Evolutionary conservation across 2,329 filamentous ascomycete species (phyloP).

Genomic region (Penicillium sp.): DNA sequence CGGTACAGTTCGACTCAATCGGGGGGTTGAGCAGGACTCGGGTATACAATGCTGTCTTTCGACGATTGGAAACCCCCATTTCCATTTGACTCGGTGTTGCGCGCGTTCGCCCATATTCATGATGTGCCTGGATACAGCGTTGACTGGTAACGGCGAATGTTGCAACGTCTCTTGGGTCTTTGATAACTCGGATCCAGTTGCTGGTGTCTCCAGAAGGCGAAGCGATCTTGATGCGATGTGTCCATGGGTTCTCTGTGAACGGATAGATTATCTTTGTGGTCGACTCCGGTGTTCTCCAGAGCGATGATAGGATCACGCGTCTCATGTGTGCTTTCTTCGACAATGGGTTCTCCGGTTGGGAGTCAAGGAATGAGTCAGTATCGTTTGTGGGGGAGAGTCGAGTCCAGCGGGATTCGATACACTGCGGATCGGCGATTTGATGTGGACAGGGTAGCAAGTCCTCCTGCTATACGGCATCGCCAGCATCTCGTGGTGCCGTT

Average conservation of each 20-base stretch:
- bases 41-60: not conserved
- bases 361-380: not conserved
- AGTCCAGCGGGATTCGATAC: conserved; percentile 12
- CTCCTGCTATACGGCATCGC: not conserved
- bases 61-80: not conserved
- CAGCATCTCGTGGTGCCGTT: not conserved
- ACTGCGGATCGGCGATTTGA: conserved; percentile 5
- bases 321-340: not conserved
- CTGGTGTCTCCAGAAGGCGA: not conserved
- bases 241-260: not conserved
- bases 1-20: not conserved
- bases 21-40: not conserved
- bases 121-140: conserved; percentile 3
- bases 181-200: conserved; percentile 9
- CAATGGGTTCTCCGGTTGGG: not conserved
- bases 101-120: not conserved
- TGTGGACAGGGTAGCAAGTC: conserved; percentile 1
- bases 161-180: conserved; percentile 7
- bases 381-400: not conserved
- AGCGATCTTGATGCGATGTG: not conserved
- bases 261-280: conserved; percentile 11
- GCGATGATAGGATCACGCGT: conserved; percentile 10
- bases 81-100: not conserved
- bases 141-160: conserved; percentile 14
- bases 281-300: conserved; percentile 12